A percentile compares a stretch with the other conserved stretches of the same genome.
These are phyloP conservation scores for Pseudoturritis turrita DNA, from an alignment of 345 rosid species.

Conservation along the genomic window DNA sequence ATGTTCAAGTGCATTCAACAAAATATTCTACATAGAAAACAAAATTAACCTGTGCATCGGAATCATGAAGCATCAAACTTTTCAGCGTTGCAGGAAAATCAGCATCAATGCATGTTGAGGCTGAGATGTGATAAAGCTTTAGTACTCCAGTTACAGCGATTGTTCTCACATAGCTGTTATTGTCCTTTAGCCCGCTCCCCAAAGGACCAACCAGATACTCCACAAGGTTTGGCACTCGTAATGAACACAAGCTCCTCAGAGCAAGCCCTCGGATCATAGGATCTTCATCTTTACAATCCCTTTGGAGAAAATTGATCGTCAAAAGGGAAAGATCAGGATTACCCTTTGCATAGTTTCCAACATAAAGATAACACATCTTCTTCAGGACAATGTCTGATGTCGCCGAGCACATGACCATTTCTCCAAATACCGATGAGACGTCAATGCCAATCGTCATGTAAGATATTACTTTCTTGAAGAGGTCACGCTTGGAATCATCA, in stretches of 20 bases:
- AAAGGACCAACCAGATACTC: conserved; percentile 97
- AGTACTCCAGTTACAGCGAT: conserved; percentile 89
- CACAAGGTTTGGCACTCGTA: conserved; percentile 84
- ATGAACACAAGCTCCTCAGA: conserved; percentile 80
- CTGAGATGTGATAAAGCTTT: conserved; percentile 89
- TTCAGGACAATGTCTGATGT: conserved; percentile 96
- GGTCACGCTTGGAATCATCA: conserved; percentile 93
- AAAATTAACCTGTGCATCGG: conserved; percentile 71
- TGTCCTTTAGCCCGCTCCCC: conserved; percentile 77
- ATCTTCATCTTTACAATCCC: conserved; percentile 94
- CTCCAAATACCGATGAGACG: conserved; percentile 88
- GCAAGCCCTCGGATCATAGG: conserved; percentile 99
- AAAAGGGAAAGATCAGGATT: conserved; percentile 91
- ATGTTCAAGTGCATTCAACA: background rate
- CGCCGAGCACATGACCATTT: conserved; percentile 99
- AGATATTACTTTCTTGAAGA: conserved; percentile 91
- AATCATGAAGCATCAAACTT: conserved; percentile 81
- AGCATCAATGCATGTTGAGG: conserved; percentile 75
- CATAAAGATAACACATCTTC: conserved; percentile 98
- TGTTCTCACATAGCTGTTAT: conserved; percentile 76
- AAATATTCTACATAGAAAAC: background rate
- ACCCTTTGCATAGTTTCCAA: conserved; percentile 93
- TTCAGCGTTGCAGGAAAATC: conserved; percentile 79
- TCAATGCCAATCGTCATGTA: conserved; percentile 94
- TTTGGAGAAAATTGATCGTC: conserved; percentile 93